Conservation (phyloP, 352 stramenopile genomes). For the Sclerospora graminicola region DNA sequence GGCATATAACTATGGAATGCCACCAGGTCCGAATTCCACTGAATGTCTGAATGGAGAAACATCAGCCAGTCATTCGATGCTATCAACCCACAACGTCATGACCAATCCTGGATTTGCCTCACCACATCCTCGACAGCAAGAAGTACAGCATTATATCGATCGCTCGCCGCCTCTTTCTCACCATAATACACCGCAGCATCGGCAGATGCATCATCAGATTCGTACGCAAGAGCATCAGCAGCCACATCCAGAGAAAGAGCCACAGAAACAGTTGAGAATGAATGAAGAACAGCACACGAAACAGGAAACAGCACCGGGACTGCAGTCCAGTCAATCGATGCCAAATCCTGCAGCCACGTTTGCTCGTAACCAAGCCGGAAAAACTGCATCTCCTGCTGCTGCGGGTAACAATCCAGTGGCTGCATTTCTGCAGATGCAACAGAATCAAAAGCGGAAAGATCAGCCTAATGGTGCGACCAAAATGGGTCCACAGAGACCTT, state of each 20-base stretch:
- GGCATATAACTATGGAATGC: constrained; percentile 28
- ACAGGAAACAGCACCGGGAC: constrained; percentile 6
- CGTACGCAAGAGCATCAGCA: constrained; percentile 21
- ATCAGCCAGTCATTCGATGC: constrained; percentile 11
- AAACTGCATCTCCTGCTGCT: constrained; percentile 10
- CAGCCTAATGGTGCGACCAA: constrained; percentile 6
- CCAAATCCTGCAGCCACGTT: constrained; percentile 55
- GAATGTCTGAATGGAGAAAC: constrained; percentile 11
- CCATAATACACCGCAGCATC: constrained; percentile 14
- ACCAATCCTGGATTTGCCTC: constrained; percentile 36
- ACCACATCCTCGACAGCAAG: constrained; percentile 20
- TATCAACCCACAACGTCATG: constrained; percentile 13
- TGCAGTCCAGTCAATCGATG: constrained; percentile 10
- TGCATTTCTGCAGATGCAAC: constrained; percentile 46
- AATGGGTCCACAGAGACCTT: constrained; percentile 18
- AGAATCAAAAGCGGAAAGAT: constrained; percentile 24
- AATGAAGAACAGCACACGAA: constrained; percentile 4
- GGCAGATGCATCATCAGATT: constrained; percentile 3
- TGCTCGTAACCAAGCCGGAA: constrained; percentile 27
- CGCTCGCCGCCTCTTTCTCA: constrained; percentile 7
- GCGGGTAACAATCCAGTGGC: constrained; percentile 31
- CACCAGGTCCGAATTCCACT: constrained; percentile 5
- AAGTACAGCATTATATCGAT: constrained; percentile 19
- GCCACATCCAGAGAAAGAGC: constrained; percentile 19
- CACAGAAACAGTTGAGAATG: constrained; percentile 7